Conservation (phyloP, 257 asterid species). For the Nicotiana otophora region DNA sequence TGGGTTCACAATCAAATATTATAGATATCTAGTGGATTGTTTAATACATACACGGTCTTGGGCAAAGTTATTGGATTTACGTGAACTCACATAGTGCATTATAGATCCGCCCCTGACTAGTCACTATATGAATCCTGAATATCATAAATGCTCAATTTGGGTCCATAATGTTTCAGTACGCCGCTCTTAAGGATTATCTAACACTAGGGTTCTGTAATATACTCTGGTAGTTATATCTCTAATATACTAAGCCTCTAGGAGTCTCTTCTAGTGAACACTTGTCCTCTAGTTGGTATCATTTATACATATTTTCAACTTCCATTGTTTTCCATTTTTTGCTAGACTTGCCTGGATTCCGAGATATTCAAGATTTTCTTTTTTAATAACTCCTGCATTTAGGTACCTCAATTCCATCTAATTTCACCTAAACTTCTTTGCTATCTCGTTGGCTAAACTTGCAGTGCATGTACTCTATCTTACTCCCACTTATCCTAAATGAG, state of each 20-base stretch:
- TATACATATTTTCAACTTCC: not conserved
- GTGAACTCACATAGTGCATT: no score
- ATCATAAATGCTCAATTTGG: not conserved
- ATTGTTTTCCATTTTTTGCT: not conserved
- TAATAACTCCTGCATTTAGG: not conserved
- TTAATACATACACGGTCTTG: no score
- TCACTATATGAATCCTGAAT: not conserved
- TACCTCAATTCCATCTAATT: not conserved
- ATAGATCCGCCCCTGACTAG: no score
- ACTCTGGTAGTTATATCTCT: not conserved
- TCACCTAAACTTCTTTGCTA: not conserved
- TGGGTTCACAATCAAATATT: no score
- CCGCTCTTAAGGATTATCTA: not conserved
- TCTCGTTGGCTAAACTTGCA: not conserved
- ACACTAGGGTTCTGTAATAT: not conserved
- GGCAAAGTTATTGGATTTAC: no score
- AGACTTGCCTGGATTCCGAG: not conserved
- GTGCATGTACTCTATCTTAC: not conserved
- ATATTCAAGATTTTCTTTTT: not conserved
- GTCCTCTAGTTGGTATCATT: not conserved
- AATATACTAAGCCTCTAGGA: not conserved
- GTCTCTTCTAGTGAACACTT: not conserved
- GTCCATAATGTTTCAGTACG: not conserved
- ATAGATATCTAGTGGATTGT: no score
- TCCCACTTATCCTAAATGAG: not conserved